Conservation (phyloP, 805 yeast species). For the Geotrichum ghanense region DNA sequence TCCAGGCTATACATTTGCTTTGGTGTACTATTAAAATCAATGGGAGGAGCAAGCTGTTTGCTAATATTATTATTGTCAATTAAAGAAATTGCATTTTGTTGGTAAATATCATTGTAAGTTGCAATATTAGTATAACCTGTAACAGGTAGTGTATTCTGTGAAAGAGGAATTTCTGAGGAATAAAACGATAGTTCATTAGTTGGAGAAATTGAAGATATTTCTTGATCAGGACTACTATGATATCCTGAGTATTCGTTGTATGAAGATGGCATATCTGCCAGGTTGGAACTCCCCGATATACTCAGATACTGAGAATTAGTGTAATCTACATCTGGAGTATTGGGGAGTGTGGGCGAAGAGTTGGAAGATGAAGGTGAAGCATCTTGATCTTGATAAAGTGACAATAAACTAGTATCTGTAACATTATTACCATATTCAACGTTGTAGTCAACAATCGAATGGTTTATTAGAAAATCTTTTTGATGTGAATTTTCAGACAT, state of each 20-base stretch:
- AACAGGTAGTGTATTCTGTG: background rate
- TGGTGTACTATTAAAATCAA: too few species aligned
- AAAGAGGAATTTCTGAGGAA: background rate
- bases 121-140: background rate
- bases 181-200: background rate
- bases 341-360: conserved; percentile 1
- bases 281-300: background rate
- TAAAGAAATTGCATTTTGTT: background rate
- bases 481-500: background rate
- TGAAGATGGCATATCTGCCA: background rate
- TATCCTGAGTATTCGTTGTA: background rate
- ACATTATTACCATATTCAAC: background rate
- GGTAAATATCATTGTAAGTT: background rate
- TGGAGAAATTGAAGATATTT: background rate
- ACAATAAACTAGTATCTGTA: background rate
- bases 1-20: too few species aligned
- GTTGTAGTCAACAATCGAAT: background rate
- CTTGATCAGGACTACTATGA: background rate
- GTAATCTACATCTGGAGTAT: background rate
- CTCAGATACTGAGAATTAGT: background rate
- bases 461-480: background rate
- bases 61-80: background rate
- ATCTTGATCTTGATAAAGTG: background rate
- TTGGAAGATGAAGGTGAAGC: background rate
- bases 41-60: background rate